These are phyloP conservation scores for Fraxinus quadrangulata DNA, from an alignment of 257 asterid species.

Conservation along the genomic window DNA sequence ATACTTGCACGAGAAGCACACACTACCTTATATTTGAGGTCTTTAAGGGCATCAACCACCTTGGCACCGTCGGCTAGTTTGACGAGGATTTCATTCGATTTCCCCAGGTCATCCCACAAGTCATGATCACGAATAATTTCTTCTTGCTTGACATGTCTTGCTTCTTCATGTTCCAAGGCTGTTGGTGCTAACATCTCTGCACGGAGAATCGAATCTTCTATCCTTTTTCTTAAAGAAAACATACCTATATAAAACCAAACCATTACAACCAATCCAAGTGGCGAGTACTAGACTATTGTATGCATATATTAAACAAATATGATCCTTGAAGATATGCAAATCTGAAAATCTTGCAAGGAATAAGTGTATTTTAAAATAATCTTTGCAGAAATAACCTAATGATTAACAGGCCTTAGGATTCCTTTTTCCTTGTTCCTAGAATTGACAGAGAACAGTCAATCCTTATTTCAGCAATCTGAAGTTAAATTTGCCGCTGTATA, in stretches of 20 bases:
- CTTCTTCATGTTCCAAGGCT: conserved; percentile 71
- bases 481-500: neutral
- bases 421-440: neutral
- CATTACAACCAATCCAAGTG: conserved; percentile 13
- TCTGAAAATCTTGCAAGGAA: neutral
- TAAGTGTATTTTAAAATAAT: neutral
- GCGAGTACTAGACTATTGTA: neutral
- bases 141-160: conserved; percentile 53
- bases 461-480: neutral
- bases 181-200: conserved; percentile 72
- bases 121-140: conserved; percentile 57
- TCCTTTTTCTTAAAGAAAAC: conserved; percentile 72
- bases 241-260: conserved; percentile 44
- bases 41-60: conserved; percentile 67
- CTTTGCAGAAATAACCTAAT: neutral
- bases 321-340: neutral
- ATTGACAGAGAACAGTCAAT: neutral
- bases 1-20: neutral
- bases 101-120: conserved; percentile 71
- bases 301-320: neutral
- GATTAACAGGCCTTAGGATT: neutral
- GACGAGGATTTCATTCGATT: conserved; percentile 60
- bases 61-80: conserved; percentile 66
- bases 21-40: conserved; percentile 63
- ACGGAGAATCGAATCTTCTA: conserved; percentile 74